Conservation (phyloP, 2,329 filamentous ascomycete genomes). For the Alternaria hordeiaustralica region DNA sequence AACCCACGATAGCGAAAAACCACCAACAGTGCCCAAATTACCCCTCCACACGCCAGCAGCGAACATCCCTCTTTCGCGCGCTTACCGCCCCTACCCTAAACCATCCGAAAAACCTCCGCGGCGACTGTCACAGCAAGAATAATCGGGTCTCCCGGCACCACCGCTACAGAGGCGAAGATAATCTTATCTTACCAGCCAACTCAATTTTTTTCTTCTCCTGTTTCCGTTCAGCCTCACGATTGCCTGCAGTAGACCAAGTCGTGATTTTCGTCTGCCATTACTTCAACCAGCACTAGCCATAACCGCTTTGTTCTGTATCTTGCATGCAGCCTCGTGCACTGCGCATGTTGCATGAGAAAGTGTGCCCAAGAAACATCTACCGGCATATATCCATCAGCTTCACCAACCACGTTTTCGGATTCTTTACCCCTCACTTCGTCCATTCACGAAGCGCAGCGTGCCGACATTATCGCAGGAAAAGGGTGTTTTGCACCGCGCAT, state of each 20-base stretch:
- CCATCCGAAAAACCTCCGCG: background rate
- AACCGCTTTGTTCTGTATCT: background rate
- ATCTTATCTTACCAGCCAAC: background rate
- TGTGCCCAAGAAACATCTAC: background rate
- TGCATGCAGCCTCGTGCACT: background rate
- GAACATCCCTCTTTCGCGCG: slow-evolving; percentile 11
- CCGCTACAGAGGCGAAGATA: background rate
- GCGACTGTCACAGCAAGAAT: background rate
- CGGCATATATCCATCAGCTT: background rate
- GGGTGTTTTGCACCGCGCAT: background rate
- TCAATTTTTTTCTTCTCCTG: background rate
- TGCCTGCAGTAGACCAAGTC: background rate
- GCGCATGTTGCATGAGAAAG: background rate
- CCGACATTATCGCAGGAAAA: background rate
- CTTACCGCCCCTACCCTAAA: slow-evolving; percentile 12
- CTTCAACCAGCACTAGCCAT: background rate
- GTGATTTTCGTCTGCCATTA: background rate
- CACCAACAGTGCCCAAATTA: background rate
- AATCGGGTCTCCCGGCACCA: background rate
- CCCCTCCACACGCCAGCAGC: slow-evolving; percentile 7
- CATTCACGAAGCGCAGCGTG: slow-evolving; percentile 1
- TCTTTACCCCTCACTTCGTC: background rate
- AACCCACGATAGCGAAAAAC: slow-evolving; percentile 6
- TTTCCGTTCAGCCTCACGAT: background rate
- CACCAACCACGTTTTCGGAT: background rate